Conservation (phyloP, 2,329 filamentous ascomycete species). For the Exophiala oligosperma region DNA sequence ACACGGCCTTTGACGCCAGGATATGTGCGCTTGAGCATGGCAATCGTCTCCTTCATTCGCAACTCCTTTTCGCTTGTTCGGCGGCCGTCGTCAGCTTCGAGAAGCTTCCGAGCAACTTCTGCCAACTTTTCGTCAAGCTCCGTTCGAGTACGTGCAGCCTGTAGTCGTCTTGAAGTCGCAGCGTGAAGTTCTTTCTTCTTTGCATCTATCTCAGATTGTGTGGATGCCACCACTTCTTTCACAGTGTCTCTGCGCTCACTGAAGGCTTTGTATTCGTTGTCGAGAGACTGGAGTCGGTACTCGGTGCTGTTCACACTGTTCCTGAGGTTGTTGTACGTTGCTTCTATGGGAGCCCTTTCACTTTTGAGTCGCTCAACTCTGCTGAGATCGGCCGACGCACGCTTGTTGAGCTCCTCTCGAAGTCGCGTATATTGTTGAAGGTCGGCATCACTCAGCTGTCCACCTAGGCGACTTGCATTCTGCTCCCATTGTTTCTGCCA, state of each 20-base stretch:
- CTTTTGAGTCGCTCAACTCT: slow-evolving; percentile 84
- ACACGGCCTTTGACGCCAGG: slow-evolving; percentile 89
- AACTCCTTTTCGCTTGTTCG: slow-evolving; percentile 82
- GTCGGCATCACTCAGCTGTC: slow-evolving; percentile 80
- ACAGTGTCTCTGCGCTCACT: slow-evolving; percentile 66
- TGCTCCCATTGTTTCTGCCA: slow-evolving; percentile 89
- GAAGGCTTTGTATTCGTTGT: slow-evolving; percentile 68
- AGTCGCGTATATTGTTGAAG: slow-evolving; percentile 86
- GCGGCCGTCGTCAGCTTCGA: slow-evolving; percentile 80
- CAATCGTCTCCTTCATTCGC: slow-evolving; percentile 77
- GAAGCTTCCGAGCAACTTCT: slow-evolving; percentile 75
- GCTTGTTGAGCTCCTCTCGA: slow-evolving; percentile 79
- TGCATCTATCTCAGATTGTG: slow-evolving; percentile 73
- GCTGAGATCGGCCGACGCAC: slow-evolving; percentile 75
- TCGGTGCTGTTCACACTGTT: slow-evolving; percentile 81
- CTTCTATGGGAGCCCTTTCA: slow-evolving; percentile 86
- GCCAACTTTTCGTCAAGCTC: slow-evolving; percentile 92
- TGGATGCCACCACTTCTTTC: slow-evolving; percentile 63
- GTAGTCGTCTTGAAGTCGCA: slow-evolving; percentile 77
- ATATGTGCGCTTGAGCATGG: slow-evolving; percentile 83
- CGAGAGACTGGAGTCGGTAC: slow-evolving; percentile 70
- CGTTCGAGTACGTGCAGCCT: slow-evolving; percentile 76
- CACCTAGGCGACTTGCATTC: slow-evolving; percentile 80
- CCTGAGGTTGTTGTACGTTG: slow-evolving; percentile 84
- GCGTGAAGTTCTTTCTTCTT: slow-evolving; percentile 93